Evolutionary conservation across 192 early-diverging fungal genomes (phyloP), one percentile per base, ranked within the genome.

Genomic region (Backusella luteola): DNA sequence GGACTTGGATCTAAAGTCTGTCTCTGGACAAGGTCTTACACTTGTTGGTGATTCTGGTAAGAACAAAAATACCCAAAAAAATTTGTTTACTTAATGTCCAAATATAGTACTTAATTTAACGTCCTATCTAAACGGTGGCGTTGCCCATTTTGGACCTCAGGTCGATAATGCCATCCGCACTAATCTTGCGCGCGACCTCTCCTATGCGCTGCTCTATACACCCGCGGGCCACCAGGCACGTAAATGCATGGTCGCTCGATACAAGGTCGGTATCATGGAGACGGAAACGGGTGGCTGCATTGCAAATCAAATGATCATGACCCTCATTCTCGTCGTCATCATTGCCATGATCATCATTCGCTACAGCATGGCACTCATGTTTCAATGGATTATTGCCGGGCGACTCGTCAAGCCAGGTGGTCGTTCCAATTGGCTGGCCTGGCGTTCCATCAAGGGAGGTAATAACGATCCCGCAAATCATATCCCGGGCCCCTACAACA

Each of bases 281-380:
- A 88, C 87, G 75, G 88, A 89, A 56, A 85, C 88, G 3, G 81
- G 84, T 59, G 90, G 90, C 1, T 91, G 90, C 82, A 87, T 91
- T 71, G 85, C 87, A 0, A 77, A 83, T 49, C 83, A 85, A 32
- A 83, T 89, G 52, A 87, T 89, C 74, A 89, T 87, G 84, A 84
- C 83, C 39, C 15, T 85, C n/a, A 87, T 87, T 36, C 77, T 91
- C 39, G 81, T 85, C 0, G 81, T 90, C 9, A 91, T 91, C 79
- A 80, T 88, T 23, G 85, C 83, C 6, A 84, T 91, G 52, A 87
- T 91, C 66, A 73, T 88, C 35, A 87, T 86, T 35, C 89, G 89
- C 2, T 91, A 89, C 77, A 75, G 86, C 38, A 90, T 90, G 89
- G 89, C 89, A 5, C 76, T 90, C 0, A 77, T 87, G 6, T 90